Base-by-base conservation (phyloP, 768 basidiomycete species). In the Mycena latifolia region DNA sequence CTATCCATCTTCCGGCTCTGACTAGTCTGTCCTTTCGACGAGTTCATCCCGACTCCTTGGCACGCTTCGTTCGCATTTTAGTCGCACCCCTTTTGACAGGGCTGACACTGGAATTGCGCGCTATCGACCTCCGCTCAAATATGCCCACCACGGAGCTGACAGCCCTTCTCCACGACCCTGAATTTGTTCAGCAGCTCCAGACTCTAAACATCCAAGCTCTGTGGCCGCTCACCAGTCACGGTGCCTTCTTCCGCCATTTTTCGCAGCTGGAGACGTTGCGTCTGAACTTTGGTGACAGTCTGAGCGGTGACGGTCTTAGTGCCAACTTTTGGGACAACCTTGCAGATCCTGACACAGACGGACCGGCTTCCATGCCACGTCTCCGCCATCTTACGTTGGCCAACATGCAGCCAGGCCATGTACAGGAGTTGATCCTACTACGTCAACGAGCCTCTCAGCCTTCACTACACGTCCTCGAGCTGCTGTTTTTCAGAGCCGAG, bases 131-230 rank as follows among this genome's bases (percentile, higher is more conserved):
- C 3, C 37, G 37, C 14, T 14, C 7, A 14, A 17, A 37, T 10
- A 15, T 37, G 8, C 15, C 7, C 9, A 7, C 14, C 15, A 17
- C 8, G 8, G 37, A 37, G 14, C 37, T 37, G 9, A 15, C 3
- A 3, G 37, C 37, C 15, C 37, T 37, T 14, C 37, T 37, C 37
- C 10, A 11, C 37, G 37, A 4, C 64, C 58, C 76, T 3, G 7
- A 47, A 25, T 47, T 47, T 27, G 25, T 10, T 11, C 46, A 15
- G 12, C 8, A 24, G 3, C 11, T 47, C 24, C 11, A 2, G 11
- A 47, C 25, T 17, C 12, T 47, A 10, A 24, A 27, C n/a, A 2
- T 43, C 20, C 41, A n/a, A n/a, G 41, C 24, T 2, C 25, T 47
- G 2, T 47, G 4, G 24, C 46, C 46, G 15, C 41, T 47, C 24